Conservation (phyloP, 192 early-diverging fungal genomes). For the Podila epicladia region DNA sequence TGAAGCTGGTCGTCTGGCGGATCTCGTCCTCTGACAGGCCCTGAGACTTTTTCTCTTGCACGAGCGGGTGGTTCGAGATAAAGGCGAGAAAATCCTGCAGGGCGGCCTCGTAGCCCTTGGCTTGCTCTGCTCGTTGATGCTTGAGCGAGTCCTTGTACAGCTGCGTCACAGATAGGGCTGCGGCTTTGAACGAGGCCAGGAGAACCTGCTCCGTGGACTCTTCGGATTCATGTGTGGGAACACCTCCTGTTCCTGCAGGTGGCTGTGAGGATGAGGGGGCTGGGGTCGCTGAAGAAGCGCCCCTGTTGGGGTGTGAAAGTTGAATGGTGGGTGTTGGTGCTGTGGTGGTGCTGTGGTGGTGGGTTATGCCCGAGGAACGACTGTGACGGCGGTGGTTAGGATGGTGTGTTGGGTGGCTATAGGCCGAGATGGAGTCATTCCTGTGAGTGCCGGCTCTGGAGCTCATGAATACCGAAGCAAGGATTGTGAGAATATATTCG, state of each 20-base stretch:
- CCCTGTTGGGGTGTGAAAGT: neutral
- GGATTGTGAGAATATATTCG: too few species aligned
- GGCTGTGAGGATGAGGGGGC: neutral
- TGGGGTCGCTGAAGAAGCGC: neutral
- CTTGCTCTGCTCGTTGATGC: constrained; percentile 58
- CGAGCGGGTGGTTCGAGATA: constrained; percentile 54
- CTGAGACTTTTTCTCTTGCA: constrained; percentile 38
- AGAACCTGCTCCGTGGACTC: constrained; percentile 60
- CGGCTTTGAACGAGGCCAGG: constrained; percentile 62
- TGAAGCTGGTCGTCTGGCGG: constrained; percentile 29
- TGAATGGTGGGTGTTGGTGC: neutral
- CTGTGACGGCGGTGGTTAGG: constrained; percentile 2
- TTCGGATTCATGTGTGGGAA: constrained; percentile 1
- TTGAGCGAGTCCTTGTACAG: constrained; percentile 66
- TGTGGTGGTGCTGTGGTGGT: neutral
- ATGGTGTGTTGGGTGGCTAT: neutral
- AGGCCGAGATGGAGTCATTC: constrained; percentile 3
- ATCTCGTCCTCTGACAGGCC: constrained; percentile 43
- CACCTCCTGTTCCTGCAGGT: neutral
- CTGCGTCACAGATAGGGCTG: constrained; percentile 60
- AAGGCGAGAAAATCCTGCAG: constrained; percentile 62
- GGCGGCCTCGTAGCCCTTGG: constrained; percentile 61
- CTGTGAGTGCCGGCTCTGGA: neutral
- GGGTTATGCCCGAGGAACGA: neutral
- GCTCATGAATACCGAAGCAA: neutral